Conservation (phyloP, 176 grass and related monocot species). For the Carex kokanica region DNA sequence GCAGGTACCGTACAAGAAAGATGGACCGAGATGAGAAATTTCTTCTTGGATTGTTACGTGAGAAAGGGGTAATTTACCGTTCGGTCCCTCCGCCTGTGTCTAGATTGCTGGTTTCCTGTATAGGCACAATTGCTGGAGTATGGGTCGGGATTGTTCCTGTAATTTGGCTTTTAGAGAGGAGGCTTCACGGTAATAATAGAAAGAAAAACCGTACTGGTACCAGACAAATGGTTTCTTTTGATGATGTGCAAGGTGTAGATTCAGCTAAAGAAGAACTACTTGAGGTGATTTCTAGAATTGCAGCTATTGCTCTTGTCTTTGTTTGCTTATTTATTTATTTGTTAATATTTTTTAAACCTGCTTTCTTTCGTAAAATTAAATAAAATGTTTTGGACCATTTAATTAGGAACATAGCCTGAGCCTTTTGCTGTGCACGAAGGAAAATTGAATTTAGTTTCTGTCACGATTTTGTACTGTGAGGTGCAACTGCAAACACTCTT, state of each 20-base stretch:
- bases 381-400: not conserved
- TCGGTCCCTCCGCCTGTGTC: slow-evolving; percentile 57
- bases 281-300: slow-evolving; percentile 40
- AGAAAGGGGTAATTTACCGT: slow-evolving; percentile 56
- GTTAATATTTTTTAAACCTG: not conserved
- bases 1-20: slow-evolving; percentile 66
- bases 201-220: slow-evolving; percentile 43
- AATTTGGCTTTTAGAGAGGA: slow-evolving; percentile 85
- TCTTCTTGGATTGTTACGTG: slow-evolving; percentile 71
- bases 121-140: slow-evolving; percentile 61
- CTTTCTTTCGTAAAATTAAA: slow-evolving; percentile 3
- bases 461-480: too few species aligned
- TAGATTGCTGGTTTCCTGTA: slow-evolving; percentile 52
- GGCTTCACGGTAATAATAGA: slow-evolving; percentile 44
- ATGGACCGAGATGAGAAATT: slow-evolving; percentile 80
- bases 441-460: too few species aligned
- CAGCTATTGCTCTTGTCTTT: not conserved
- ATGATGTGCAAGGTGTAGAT: slow-evolving; percentile 87
- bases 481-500: not conserved
- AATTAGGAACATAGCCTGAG: not conserved
- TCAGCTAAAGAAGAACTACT: slow-evolving; percentile 77
- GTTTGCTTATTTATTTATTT: slow-evolving; percentile 11
- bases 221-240: slow-evolving; percentile 59
- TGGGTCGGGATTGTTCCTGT: slow-evolving; percentile 86
- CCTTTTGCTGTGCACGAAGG: not conserved